Conservation (phyloP, 805 yeast genomes). For the Limtongia smithiae region DNA sequence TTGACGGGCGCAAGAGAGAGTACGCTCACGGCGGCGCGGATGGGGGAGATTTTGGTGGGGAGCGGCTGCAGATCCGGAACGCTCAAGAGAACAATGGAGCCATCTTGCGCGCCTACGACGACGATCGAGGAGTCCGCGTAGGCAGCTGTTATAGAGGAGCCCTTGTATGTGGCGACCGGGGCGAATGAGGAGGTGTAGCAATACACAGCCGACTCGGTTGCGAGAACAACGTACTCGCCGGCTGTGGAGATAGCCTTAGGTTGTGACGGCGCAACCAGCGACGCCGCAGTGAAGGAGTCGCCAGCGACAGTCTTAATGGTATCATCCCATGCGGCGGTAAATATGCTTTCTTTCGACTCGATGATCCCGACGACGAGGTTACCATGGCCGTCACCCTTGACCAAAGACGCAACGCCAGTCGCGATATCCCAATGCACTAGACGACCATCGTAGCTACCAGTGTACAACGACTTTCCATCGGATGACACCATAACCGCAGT, state of each 20-base stretch:
- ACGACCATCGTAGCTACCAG: conserved; percentile 84
- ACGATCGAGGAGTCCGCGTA: conserved; percentile 17
- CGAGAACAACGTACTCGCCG: conserved; percentile 42
- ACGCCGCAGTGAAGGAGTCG: conserved; percentile 36
- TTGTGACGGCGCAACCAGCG: conserved; percentile 44
- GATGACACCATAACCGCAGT: conserved; percentile 48
- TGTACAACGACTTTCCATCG: conserved; percentile 28
- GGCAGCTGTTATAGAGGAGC: conserved; percentile 17
- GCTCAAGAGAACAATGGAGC: conserved; percentile 13
- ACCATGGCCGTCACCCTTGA: conserved; percentile 50
- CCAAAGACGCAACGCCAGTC: conserved; percentile 39
- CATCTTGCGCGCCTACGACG: conserved; percentile 25
- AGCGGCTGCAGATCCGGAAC: conserved; percentile 41
- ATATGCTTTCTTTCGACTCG: conserved; percentile 37
- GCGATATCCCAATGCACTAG: conserved; percentile 55
- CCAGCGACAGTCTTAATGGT: conserved; percentile 46
- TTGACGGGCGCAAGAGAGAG: conserved; percentile 14
- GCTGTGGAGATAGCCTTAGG: conserved; percentile 48
- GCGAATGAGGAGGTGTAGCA: conserved; percentile 2
- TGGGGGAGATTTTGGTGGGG: conserved; percentile 36
- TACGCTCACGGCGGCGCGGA: conserved; percentile 58
- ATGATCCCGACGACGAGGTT: conserved; percentile 64
- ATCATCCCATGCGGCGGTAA: conserved; percentile 89
- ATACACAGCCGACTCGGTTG: conserved; percentile 39
- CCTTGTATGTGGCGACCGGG: conserved; percentile 6